A percentile compares a stretch with the other conserved stretches of the same genome.
phyloP scores from a whole-genome alignment of 768 basidiomycete genomes.

The Psilocybe azurescens region DNA sequence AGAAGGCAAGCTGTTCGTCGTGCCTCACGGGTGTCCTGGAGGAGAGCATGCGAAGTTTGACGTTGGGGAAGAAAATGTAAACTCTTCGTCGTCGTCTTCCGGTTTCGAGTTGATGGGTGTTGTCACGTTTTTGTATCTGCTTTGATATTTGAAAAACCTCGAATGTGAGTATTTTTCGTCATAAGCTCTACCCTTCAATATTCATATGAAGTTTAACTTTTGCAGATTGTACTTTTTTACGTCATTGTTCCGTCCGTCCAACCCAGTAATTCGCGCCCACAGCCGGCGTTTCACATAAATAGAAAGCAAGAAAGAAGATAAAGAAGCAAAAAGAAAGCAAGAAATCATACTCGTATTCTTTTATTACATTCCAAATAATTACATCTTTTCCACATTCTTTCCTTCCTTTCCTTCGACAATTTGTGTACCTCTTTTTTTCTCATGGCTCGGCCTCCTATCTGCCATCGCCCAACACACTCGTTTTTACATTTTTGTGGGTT shows the following conservation, averaged over 20 bases:
- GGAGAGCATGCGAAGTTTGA: slow-evolving; percentile 74
- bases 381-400: too few species aligned
- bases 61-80: slow-evolving; percentile 54
- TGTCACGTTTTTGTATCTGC: not conserved
- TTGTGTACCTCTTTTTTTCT: too few species aligned
- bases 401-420: too few species aligned
- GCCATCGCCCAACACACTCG: not conserved
- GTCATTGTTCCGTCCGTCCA: not conserved
- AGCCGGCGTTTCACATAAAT: too few species aligned
- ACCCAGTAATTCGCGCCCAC: too few species aligned
- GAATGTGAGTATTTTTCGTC: not conserved
- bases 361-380: too few species aligned
- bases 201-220: too few species aligned
- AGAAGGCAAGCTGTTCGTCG: slow-evolving; percentile 28
- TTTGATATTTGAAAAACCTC: slow-evolving; percentile 3
- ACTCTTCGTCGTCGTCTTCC: not conserved
- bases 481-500: not conserved
- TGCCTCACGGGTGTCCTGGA: slow-evolving; percentile 51
- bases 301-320: too few species aligned
- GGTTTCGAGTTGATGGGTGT: not conserved
- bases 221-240: not conserved
- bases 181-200: too few species aligned
- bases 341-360: too few species aligned
- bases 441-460: too few species aligned
- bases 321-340: too few species aligned